Percentiles rank a stretch among this genome's conserved stretches.
These are phyloP conservation scores for Beauveria bassiana DNA, from an alignment of 2,329 filamentous ascomycete genomes.

Conservation along the genomic window DNA sequence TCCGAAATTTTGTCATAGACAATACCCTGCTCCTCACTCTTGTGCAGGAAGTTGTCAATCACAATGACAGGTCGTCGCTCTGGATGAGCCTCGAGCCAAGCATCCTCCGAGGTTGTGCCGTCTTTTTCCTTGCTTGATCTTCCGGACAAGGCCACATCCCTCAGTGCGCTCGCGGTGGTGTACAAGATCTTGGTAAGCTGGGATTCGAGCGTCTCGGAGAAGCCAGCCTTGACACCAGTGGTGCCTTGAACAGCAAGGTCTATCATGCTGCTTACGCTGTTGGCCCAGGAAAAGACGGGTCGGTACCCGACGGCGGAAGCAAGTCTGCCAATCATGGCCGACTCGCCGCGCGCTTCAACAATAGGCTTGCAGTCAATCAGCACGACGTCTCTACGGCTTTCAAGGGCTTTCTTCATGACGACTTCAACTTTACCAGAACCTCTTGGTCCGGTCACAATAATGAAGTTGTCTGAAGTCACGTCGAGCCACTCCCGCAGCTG, in stretches of 20 bases:
- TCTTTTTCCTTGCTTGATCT: conserved; percentile 70
- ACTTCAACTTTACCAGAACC: conserved; percentile 88
- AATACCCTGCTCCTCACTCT: conserved; percentile 55
- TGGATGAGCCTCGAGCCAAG: conserved; percentile 83
- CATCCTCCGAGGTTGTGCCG: conserved; percentile 65
- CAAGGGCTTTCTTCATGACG: conserved; percentile 75
- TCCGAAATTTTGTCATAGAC: conserved; percentile 77
- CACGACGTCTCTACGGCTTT: conserved; percentile 67
- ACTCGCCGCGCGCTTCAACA: conserved; percentile 82
- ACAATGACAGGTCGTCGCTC: conserved; percentile 77
- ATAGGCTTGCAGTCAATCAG: conserved; percentile 91
- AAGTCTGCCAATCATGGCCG: conserved; percentile 72
- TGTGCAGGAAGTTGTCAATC: conserved; percentile 86
- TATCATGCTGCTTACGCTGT: conserved; percentile 84
- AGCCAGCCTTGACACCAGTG: conserved; percentile 88
- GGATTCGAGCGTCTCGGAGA: conserved; percentile 84
- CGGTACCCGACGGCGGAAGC: conserved; percentile 81
- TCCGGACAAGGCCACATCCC: conserved; percentile 62
- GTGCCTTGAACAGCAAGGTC: conserved; percentile 91
- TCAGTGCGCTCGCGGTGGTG: conserved; percentile 72
- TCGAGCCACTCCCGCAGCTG: conserved; percentile 79
- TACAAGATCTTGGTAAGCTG: conserved; percentile 86
- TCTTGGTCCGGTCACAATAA: conserved; percentile 85
- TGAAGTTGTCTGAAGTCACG: conserved; percentile 85
- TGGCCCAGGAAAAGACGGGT: conserved; percentile 94